Evolutionary conservation across 345 rosid genomes (phyloP), one percentile per base, ranked within the genome.

Genomic region (Eucalyptus regnans): DNA sequence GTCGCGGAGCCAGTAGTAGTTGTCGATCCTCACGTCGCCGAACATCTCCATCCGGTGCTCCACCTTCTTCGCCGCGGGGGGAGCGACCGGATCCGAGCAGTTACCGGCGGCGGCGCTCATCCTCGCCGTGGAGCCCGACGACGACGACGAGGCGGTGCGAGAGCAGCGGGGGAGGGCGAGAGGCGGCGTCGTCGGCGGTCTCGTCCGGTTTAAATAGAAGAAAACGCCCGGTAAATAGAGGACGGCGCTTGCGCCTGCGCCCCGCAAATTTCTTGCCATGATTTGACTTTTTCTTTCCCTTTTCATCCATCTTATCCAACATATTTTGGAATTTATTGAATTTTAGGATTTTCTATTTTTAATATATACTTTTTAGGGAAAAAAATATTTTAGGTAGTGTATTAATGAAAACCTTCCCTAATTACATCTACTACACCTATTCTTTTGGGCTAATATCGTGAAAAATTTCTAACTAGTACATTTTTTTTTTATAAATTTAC

Each of bases 1-100:
- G 54, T 97, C 99, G 22, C 98, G 98, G 23, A 97, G 98, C 99
- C 99, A 96, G 94, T 97, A 96, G 93, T 96, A 95, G 87, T 94
- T 93, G 89, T 97, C 99, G 7, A 94, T 89, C 88, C 99, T 93
- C 50, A 93, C 92, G 87, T 97, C 99, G 17, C 98, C 97, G 89
- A 96, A 96, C 95, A 95, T 29, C 93, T 96, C 94, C 96, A 96
- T 95, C 64, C 68, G 92, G 90, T 95, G 96, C 89, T 96, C 95
- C 56, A 94, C 96, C 90, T 96, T 97, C 95, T 96, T 95, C 80
- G 98, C 96, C 88, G 87, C 93, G 46, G 98, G 98, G 90, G 97
- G 96, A 76, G 48, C 48, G 46, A 76, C 25, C 83, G 83, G 46
- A 37, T 3, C 50, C 84, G 86, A 44, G 86, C n/a, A 31, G 56